Evolutionary conservation across 805 yeast genomes (phyloP).

Genomic region (Candida stauntonica): DNA sequence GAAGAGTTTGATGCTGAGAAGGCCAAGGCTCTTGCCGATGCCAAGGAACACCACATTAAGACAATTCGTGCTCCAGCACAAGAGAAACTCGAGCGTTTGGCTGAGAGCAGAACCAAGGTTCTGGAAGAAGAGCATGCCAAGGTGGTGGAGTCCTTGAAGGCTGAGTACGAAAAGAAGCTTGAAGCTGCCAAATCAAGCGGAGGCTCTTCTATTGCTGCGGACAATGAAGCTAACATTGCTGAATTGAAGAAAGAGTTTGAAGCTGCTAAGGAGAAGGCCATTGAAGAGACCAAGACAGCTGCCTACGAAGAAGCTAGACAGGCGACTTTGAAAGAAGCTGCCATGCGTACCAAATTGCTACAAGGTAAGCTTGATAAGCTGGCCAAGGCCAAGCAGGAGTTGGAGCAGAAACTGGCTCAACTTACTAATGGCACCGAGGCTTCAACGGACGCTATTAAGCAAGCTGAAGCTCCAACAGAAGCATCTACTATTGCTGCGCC

Average conservation of each 20-base stretch:
- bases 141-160: slow-evolving; percentile 26
- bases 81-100: slow-evolving; percentile 28
- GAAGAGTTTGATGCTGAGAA: slow-evolving; percentile 27
- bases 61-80: slow-evolving; percentile 36
- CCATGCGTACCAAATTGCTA: slow-evolving; percentile 38
- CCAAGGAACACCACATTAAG: slow-evolving; percentile 26
- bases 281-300: slow-evolving; percentile 16
- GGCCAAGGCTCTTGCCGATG: slow-evolving; percentile 19
- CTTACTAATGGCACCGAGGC: slow-evolving; percentile 3
- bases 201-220: slow-evolving; percentile 21
- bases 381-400: slow-evolving; percentile 34
- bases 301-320: slow-evolving; percentile 24
- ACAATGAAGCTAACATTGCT: slow-evolving; percentile 29
- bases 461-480: no score
- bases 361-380: slow-evolving; percentile 37
- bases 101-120: slow-evolving; percentile 24
- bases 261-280: slow-evolving; percentile 16
- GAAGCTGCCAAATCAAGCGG: slow-evolving; percentile 15
- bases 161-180: slow-evolving; percentile 26
- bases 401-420: slow-evolving; percentile 17
- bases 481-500: no score
- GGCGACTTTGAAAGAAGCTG: slow-evolving; percentile 29
- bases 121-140: slow-evolving; percentile 29
- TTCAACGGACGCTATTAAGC: not conserved
- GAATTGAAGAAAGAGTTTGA: slow-evolving; percentile 29